Evolutionary conservation across 805 yeast species (phyloP).

Genomic region (Lachancea nothofagi): DNA sequence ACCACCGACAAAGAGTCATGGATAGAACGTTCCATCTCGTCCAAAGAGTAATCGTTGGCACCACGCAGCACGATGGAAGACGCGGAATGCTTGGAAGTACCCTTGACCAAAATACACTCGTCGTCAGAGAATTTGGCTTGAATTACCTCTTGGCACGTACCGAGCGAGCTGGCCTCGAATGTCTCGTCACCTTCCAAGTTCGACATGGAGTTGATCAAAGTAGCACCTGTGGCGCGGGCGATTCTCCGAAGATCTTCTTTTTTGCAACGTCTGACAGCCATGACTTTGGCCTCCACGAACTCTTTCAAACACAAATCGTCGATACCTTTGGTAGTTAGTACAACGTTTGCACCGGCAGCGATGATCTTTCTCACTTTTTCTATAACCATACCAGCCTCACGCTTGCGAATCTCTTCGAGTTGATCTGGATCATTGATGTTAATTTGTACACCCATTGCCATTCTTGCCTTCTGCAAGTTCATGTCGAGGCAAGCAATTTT

Average conservation of each 20-base stretch:
- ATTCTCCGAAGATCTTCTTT: conserved; percentile 95
- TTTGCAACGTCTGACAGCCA: conserved; percentile 96
- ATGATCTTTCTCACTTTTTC: conserved; percentile 80
- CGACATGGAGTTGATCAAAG: conserved; percentile 77
- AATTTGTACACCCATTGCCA: conserved; percentile 98
- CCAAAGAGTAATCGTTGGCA: conserved; percentile 88
- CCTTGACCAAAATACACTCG: conserved; percentile 89
- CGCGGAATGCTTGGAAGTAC: conserved; percentile 86
- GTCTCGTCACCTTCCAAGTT: conserved; percentile 95
- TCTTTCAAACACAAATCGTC: conserved; percentile 89
- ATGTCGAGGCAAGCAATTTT: conserved; percentile 85
- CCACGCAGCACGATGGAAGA: conserved; percentile 92
- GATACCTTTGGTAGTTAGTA: conserved; percentile 88
- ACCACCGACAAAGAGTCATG: conserved; percentile 94
- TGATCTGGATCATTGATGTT: conserved; percentile 97
- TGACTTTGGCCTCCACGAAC: conserved; percentile 84
- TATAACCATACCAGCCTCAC: conserved; percentile 79
- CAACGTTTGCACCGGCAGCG: conserved; percentile 87
- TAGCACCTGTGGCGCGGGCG: conserved; percentile 97
- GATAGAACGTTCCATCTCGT: conserved; percentile 96
- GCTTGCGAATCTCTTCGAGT: conserved; percentile 82
- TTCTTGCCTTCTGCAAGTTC: conserved; percentile 89
- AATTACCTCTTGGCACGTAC: conserved; percentile 82
- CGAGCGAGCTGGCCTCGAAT: conserved; percentile 77
- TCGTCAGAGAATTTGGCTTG: conserved; percentile 93